Evolutionary conservation across 2,329 filamentous ascomycete genomes (phyloP).

Genomic region (Onygena corvina): DNA sequence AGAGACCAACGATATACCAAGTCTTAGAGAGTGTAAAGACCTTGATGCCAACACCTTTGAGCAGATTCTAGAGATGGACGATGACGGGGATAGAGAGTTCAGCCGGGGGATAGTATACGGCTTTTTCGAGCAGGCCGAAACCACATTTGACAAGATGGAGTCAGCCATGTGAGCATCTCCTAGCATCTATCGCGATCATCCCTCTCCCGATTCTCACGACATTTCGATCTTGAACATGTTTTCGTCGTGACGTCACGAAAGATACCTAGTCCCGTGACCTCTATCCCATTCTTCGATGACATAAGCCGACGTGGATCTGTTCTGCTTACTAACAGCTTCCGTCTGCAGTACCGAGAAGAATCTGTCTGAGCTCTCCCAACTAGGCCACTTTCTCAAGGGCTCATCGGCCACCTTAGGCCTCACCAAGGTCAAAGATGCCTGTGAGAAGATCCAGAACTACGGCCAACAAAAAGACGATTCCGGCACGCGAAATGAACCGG

Average conservation of each 20-base stretch:
- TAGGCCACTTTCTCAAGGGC: constrained; percentile 94
- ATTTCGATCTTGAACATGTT: neutral
- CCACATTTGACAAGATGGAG: constrained; percentile 80
- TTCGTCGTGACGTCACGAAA: neutral
- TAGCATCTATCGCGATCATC: constrained; percentile 2
- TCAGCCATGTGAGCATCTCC: constrained; percentile 56
- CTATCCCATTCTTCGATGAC: constrained; percentile 1
- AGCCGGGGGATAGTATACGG: constrained; percentile 77
- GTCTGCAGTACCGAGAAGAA: constrained; percentile 50
- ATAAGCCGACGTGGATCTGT: neutral
- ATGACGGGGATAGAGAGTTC: constrained; percentile 75
- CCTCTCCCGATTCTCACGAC: neutral
- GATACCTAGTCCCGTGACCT: neutral
- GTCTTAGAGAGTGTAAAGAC: constrained; percentile 50
- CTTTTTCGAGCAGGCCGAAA: constrained; percentile 83
- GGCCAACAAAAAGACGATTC: constrained; percentile 71
- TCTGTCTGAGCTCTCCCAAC: constrained; percentile 61
- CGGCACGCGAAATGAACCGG: constrained; percentile 52
- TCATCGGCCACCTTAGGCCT: constrained; percentile 90
- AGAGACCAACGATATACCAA: constrained; percentile 40
- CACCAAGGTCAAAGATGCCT: constrained; percentile 79
- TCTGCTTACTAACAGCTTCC: neutral
- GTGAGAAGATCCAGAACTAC: constrained; percentile 92
- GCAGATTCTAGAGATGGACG: constrained; percentile 98
- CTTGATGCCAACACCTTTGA: constrained; percentile 74